Evolutionary conservation across 768 basidiomycete genomes (phyloP), one percentile per base, ranked within the genome.

Genomic region (Ephemerocybe angulata): DNA sequence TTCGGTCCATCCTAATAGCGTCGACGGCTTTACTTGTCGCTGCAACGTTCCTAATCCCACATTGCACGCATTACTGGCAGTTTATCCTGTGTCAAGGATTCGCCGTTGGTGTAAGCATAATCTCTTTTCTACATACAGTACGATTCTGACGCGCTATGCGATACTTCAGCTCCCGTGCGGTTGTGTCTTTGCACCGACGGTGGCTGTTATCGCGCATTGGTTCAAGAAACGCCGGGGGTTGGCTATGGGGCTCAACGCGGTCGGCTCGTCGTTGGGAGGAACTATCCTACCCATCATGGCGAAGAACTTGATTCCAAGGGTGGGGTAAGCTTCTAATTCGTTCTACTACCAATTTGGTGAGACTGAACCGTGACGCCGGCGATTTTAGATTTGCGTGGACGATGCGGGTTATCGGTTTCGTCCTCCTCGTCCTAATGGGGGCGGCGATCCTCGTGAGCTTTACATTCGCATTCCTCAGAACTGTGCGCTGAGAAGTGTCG

Each of bases 311-410:
- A 73, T 88, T 41, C 77, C 73, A 6, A 60, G 28, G 21, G 75
- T 76, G 49, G 80, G 72, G 77, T 80, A 61, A 25, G 66, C 48
- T 2, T 6, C n/a, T 52, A 44, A 13, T 2, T n/a, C 27, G 24
- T 15, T 28, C 17, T 44, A 33, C 5, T 29, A 12, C 6, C 35
- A n/a, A n/a, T n/a, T n/a, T n/a, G n/a, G n/a, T n/a, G n/a, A n/a
- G n/a, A n/a, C n/a, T n/a, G n/a, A n/a, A n/a, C n/a, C n/a, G n/a
- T n/a, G n/a, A n/a, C n/a, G n/a, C n/a, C n/a, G n/a, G n/a, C n/a
- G n/a, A n/a, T n/a, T n/a, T 54, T 48, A 90, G 88, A n/a, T 91
- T 90, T 66, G 72, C 74, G 58, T 91, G 88, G 89, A 87, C 88
- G 0, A 81, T 87, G 76, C 76, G 89, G 12, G 79, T 85, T 29